phyloP scores from a whole-genome alignment of 1,139 yeast species.

The Suhomyces chickasaworum region DNA sequence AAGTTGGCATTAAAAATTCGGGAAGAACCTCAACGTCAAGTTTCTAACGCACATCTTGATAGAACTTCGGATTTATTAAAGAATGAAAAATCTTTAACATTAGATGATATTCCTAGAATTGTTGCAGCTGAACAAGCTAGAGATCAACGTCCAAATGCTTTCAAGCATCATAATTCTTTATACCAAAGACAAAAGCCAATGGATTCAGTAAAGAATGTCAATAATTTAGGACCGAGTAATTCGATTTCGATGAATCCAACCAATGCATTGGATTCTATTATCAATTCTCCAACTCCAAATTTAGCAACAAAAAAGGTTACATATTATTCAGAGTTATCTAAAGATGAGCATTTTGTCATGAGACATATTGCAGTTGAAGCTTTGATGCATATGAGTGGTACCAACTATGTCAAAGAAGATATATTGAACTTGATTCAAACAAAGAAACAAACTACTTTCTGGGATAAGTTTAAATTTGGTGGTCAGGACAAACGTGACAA shows the following conservation, averaged over 20 bases:
- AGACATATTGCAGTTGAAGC: constrained; percentile 72
- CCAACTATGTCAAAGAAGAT: constrained; percentile 51
- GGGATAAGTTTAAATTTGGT: constrained; percentile 67
- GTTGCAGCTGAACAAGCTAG: constrained; percentile 97
- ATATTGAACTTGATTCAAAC: constrained; percentile 56
- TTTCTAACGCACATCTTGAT: constrained; percentile 40
- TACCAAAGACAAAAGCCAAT: constrained; percentile 43
- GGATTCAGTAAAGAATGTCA: constrained; percentile 32
- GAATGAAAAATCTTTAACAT: constrained; percentile 81
- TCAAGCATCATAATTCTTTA: constrained; percentile 61
- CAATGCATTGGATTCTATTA: constrained; percentile 18
- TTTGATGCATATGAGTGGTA: constrained; percentile 43
- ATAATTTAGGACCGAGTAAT: constrained; percentile 12
- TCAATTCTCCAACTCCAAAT: constrained; percentile 19
- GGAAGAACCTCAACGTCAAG: constrained; percentile 45
- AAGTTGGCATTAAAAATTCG: constrained; percentile 43
- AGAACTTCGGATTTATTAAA: constrained; percentile 69
- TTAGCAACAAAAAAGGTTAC: constrained; percentile 26
- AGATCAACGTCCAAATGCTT: constrained; percentile 86
- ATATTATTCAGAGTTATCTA: constrained; percentile 73
- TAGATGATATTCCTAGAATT: constrained; percentile 95
- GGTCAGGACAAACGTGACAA: constrained; percentile 34
- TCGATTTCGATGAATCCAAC: constrained; percentile 16
- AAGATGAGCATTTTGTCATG: constrained; percentile 61
- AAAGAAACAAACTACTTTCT: constrained; percentile 61